phyloP scores from a whole-genome alignment of 108 stramenopile genomes.

The Nannochloropsis salina region DNA sequence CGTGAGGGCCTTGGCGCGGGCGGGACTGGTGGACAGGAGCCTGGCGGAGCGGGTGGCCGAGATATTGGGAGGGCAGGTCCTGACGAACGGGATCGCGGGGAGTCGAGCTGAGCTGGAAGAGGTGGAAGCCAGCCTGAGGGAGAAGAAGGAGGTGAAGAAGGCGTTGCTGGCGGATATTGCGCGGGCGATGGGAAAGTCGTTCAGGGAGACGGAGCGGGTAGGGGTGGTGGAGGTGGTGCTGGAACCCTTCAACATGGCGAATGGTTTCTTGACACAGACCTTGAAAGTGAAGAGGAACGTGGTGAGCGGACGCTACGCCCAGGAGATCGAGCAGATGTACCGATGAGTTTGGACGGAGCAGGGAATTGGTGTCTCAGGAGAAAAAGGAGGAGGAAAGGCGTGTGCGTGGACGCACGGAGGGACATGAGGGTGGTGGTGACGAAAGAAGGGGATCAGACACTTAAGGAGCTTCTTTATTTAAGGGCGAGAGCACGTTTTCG shows the following conservation, averaged over 20 bases:
- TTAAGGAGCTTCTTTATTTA: too few species aligned
- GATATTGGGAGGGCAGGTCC: constrained; percentile 31
- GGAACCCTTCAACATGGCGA: constrained; percentile 88
- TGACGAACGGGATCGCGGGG: constrained; percentile 41
- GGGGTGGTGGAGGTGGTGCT: constrained; percentile 64
- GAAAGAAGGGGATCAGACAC: too few species aligned
- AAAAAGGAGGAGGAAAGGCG: too few species aligned
- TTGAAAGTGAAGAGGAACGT: constrained; percentile 85
- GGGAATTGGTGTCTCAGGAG: too few species aligned
- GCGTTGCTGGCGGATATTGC: constrained; percentile 57
- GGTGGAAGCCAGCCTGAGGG: constrained; percentile 58
- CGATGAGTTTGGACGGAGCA: neutral
- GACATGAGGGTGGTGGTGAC: too few species aligned
- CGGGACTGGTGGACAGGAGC: constrained; percentile 58
- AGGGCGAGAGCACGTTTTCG: too few species aligned
- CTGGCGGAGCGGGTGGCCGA: constrained; percentile 53
- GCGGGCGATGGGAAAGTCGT: constrained; percentile 34
- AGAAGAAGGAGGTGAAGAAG: constrained; percentile 40
- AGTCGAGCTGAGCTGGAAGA: constrained; percentile 57
- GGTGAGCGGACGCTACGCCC: constrained; percentile 65
- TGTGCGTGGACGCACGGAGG: too few species aligned
- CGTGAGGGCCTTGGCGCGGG: constrained; percentile 61
- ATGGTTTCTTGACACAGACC: constrained; percentile 85
- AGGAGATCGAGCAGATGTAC: constrained; percentile 56
- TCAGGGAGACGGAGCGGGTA: constrained; percentile 22